These are phyloP conservation scores for Aspergillus tamarii DNA, from an alignment of 2,329 filamentous ascomycete genomes.

Conservation along the genomic window DNA sequence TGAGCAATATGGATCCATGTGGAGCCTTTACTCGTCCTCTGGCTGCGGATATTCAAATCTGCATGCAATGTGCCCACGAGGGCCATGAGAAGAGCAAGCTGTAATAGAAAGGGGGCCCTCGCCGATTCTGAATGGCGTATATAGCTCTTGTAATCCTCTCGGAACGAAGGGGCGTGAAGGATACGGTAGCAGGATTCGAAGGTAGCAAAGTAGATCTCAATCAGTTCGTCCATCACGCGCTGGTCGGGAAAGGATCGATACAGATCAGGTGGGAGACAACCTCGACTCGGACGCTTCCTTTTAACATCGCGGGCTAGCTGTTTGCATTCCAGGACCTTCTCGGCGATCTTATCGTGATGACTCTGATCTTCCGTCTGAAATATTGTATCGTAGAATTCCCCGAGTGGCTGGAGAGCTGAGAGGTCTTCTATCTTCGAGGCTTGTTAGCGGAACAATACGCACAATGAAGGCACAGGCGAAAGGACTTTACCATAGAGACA, in stretches of 20 bases:
- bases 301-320: conserved; percentile 27
- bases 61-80: conserved; percentile 15
- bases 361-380: neutral
- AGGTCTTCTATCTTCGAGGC: conserved; percentile 1
- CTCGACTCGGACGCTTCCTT: conserved; percentile 21
- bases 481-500: conserved; percentile 18
- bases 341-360: neutral
- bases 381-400: conserved; percentile 7
- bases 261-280: conserved; percentile 15
- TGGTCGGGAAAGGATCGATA: conserved; percentile 18
- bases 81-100: conserved; percentile 29
- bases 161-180: conserved; percentile 30
- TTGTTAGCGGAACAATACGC: neutral
- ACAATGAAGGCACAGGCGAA: neutral
- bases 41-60: conserved; percentile 10
- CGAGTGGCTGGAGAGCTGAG: conserved; percentile 11
- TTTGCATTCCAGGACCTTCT: conserved; percentile 28
- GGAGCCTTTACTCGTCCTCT: conserved; percentile 11
- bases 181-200: conserved; percentile 36
- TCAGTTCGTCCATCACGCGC: conserved; percentile 19
- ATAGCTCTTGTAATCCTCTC: conserved; percentile 27
- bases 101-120: conserved; percentile 15
- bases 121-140: conserved; percentile 15
- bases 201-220: conserved; percentile 26
- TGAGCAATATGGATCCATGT: conserved; percentile 22